Conservation (phyloP, 805 yeast species). For the Jamesozyma hellenica region DNA sequence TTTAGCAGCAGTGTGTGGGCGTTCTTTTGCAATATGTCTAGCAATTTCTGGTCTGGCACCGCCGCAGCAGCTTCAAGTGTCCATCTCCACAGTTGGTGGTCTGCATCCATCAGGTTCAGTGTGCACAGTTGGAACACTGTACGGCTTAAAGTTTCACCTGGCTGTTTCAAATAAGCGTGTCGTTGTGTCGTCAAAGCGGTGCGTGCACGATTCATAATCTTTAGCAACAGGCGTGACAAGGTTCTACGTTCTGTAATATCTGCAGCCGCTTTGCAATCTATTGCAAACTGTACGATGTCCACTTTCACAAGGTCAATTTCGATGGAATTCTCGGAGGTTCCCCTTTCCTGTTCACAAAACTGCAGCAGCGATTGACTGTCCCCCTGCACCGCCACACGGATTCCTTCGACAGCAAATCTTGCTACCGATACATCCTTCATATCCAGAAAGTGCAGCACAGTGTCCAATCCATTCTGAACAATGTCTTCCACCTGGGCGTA, state of each 20-base stretch:
- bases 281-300: no score
- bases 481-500: constrained; percentile 14
- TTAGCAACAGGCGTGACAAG: no score
- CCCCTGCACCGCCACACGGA: background rate
- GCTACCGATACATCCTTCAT: constrained; percentile 5
- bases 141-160: constrained; percentile 10
- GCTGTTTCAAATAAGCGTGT: no score
- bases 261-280: no score
- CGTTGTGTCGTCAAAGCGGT: no score
- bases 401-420: constrained; percentile 11
- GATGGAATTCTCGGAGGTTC: no score
- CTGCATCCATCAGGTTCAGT: constrained; percentile 15
- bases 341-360: no score
- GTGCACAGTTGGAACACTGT: constrained; percentile 22
- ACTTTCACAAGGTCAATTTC: no score
- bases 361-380: constrained; percentile 3
- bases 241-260: no score
- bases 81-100: constrained; percentile 20
- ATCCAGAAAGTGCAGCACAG: constrained; percentile 6
- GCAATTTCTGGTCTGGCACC: constrained; percentile 4
- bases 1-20: constrained; percentile 17
- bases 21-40: constrained; percentile 17
- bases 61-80: constrained; percentile 4
- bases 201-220: no score
- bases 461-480: background rate